Evolutionary conservation across 768 basidiomycete species (phyloP).

Genomic region (Sporobolomyces roseus): DNA sequence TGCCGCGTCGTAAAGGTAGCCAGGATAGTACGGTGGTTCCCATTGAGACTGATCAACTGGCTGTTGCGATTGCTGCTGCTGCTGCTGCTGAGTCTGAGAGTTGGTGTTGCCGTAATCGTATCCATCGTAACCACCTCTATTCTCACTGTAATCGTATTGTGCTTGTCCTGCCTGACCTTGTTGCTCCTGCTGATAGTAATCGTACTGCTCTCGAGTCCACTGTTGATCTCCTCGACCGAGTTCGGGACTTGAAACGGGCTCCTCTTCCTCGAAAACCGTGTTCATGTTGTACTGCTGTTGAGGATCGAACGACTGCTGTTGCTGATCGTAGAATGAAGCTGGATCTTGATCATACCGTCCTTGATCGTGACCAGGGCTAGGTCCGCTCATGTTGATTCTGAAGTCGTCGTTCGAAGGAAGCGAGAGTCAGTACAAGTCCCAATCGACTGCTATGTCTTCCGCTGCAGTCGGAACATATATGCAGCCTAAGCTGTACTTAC

Average conservation of each 20-base stretch:
- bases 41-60: not conserved
- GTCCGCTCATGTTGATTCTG: slow-evolving; percentile 6
- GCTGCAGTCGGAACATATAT: too few species aligned
- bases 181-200: not conserved
- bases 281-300: slow-evolving; percentile 18
- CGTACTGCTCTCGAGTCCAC: not conserved
- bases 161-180: too few species aligned
- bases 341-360: slow-evolving; percentile 5
- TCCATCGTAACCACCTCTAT: slow-evolving; percentile 4
- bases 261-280: slow-evolving; percentile 37
- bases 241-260: slow-evolving; percentile 28
- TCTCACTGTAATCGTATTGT: not conserved
- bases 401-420: too few species aligned
- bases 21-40: slow-evolving; percentile 37
- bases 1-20: slow-evolving; percentile 35
- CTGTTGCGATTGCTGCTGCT: not conserved
- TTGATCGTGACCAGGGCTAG: slow-evolving; percentile 2
- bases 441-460: too few species aligned
- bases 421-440: too few species aligned
- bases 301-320: not conserved
- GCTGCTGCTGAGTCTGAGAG: not conserved
- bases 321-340: slow-evolving; percentile 5
- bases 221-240: slow-evolving; percentile 15
- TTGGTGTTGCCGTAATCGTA: too few species aligned
- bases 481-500: too few species aligned